Percentiles rank a stretch among this genome's conserved stretches.
These are phyloP conservation scores for Fusarium sublunatum DNA, from an alignment of 2,329 filamentous ascomycete species.

Conservation along the genomic window DNA sequence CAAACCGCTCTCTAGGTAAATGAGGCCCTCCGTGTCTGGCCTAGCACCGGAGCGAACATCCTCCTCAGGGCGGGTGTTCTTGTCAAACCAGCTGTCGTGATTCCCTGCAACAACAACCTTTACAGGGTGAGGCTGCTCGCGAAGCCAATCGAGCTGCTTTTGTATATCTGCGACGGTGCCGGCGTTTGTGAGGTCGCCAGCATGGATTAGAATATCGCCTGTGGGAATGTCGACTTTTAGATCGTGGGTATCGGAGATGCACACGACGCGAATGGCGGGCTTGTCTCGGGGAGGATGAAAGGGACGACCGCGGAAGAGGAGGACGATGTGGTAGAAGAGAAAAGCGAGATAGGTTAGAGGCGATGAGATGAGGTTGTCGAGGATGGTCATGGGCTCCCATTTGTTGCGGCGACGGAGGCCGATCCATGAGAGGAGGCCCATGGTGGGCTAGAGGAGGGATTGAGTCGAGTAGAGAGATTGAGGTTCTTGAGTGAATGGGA, in stretches of 20 bases:
- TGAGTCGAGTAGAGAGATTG: neutral
- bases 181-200: constrained; percentile 82
- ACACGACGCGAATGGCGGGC: constrained; percentile 78
- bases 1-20: constrained; percentile 79
- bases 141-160: constrained; percentile 85
- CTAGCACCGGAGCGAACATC: constrained; percentile 64
- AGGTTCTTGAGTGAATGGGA: neutral
- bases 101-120: constrained; percentile 90
- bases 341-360: constrained; percentile 74
- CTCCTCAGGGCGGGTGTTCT: constrained; percentile 65
- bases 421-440: constrained; percentile 59
- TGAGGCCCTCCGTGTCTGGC: constrained; percentile 74
- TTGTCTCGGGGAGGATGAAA: constrained; percentile 66
- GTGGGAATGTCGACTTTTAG: constrained; percentile 70
- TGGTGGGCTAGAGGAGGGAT: constrained; percentile 36
- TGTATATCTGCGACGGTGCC: constrained; percentile 82
- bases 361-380: constrained; percentile 74
- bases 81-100: constrained; percentile 88
- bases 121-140: constrained; percentile 76
- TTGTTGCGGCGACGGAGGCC: constrained; percentile 60
- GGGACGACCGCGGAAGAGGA: constrained; percentile 74
- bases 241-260: constrained; percentile 90
- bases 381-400: constrained; percentile 63
- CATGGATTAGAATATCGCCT: constrained; percentile 89
- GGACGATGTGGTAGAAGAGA: constrained; percentile 71